Base-by-base conservation (phyloP, 441 rosid species). In the Populus trichocarpa region DNA sequence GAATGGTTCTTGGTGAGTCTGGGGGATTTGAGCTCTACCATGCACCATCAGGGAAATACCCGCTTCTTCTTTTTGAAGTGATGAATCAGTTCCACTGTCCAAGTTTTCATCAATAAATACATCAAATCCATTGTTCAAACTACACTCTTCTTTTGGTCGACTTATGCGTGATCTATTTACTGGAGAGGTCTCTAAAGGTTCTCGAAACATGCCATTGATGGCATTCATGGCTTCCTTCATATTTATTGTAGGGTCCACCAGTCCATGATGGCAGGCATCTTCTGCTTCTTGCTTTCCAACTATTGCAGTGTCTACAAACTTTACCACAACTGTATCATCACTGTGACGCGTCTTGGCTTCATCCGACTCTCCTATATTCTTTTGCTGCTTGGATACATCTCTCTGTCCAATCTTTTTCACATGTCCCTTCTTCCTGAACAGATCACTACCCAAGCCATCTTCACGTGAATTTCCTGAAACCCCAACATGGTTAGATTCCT, bases 211-310 rank as follows among this genome's bases (percentile, higher is more conserved):
- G 88, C 82, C 82, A 78, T 91, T 90, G 81, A 91, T 91, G 70
- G 85, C 92, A 83, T 90, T 87, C 89, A 92, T 89, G 71, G 97
- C 97, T 86, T 96, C 98, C 83, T 90, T 91, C 92, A 86, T 85
- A 82, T 89, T 91, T 78, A 96, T 80, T 9, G 97, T 96, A 38
- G 97, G 97, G 70, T 94, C 98, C 80, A 91, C 93, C 72, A 94
- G 83, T 83, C 97, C 96, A 84, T 91, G 97, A 88, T 92, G 97
- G 81, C 93, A 87, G 59, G 90, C 96, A 82, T 90, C 87, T 84
- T 92, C 97, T 82, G 89, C 90, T 83, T 89, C 92, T 73, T 93
- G 79, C 77, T 91, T 92, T 67, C 97, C 97, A 82, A 89, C 87
- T 72, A 87, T 84, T 70, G 97, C 93, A 75, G 85, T 90, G 69